Evolutionary conservation across 1,284 basidiomycete genomes (phyloP).

Genomic region (Ganoderma multipileum): DNA sequence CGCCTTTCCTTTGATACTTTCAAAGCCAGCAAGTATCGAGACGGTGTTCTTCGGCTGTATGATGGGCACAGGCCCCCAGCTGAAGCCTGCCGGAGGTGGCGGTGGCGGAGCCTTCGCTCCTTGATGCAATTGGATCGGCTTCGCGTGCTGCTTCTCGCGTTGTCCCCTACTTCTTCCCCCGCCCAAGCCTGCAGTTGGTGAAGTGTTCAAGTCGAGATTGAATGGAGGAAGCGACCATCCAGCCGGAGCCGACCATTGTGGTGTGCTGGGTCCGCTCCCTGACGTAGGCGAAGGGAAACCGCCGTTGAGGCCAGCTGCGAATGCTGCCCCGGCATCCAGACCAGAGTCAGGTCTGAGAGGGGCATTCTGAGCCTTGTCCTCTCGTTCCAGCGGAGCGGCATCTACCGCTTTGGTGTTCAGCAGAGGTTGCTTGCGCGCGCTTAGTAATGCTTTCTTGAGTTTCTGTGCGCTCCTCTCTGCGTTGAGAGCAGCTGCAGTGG

Average conservation of each 20-base stretch:
- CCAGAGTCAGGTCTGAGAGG: slow-evolving; percentile 22
- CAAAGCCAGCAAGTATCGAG: slow-evolving; percentile 37
- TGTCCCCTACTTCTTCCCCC: slow-evolving; percentile 15
- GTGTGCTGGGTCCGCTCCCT: not conserved
- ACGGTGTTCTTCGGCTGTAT: slow-evolving; percentile 44
- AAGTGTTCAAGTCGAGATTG: slow-evolving; percentile 2
- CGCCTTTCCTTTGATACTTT: slow-evolving; percentile 8
- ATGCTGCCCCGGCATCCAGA: slow-evolving; percentile 20
- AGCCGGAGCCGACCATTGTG: slow-evolving; percentile 12
- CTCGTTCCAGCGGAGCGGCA: slow-evolving; percentile 45
- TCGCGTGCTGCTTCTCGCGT: slow-evolving; percentile 46
- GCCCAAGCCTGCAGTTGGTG: slow-evolving; percentile 7
- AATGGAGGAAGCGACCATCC: slow-evolving; percentile 11
- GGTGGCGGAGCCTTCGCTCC: slow-evolving; percentile 41
- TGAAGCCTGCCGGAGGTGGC: slow-evolving; percentile 53
- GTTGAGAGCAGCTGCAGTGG: slow-evolving; percentile 79
- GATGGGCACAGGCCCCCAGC: slow-evolving; percentile 70
- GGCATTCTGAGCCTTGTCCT: slow-evolving; percentile 14
- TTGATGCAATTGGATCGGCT: slow-evolving; percentile 46
- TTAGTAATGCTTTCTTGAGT: slow-evolving; percentile 72
- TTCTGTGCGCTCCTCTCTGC: slow-evolving; percentile 75
- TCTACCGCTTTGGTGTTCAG: slow-evolving; percentile 62
- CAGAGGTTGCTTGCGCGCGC: slow-evolving; percentile 65
- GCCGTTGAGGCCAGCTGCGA: slow-evolving; percentile 26
- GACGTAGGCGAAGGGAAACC: not conserved